These are phyloP conservation scores for Phoenix roebelenii DNA, from an alignment of 176 grass and related monocot genomes.

Conservation along the genomic window DNA sequence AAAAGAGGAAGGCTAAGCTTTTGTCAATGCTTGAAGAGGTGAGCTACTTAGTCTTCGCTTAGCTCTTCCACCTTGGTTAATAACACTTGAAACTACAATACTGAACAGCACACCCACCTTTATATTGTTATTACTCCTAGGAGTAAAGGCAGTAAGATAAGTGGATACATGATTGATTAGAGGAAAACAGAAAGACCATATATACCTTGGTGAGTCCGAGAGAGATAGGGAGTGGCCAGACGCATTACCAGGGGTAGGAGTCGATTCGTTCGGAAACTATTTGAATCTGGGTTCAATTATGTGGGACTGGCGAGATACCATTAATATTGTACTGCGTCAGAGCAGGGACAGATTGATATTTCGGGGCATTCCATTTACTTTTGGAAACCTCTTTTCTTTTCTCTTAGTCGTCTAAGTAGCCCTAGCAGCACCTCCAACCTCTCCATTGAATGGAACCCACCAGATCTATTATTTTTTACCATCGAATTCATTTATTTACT, in stretches of 20 bases:
- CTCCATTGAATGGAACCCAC: conserved; percentile 34
- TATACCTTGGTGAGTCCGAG: background rate
- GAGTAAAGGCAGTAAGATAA: background rate
- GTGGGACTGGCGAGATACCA: conserved; percentile 26
- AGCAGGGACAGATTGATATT: conserved; percentile 43
- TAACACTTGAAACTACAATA: no score
- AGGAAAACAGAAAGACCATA: background rate
- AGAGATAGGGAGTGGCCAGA: conserved; percentile 9
- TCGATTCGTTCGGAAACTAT: conserved; percentile 28
- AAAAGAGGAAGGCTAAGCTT: conserved; percentile 78
- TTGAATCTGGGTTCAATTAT: conserved; percentile 26
- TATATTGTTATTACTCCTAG: no score
- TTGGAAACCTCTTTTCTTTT: conserved; percentile 93
- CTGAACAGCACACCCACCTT: no score
- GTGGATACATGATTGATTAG: background rate
- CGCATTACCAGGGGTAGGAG: background rate
- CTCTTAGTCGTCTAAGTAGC: conserved; percentile 25
- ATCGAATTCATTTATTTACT: background rate
- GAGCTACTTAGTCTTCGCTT: conserved; percentile 5
- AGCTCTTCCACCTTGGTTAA: no score
- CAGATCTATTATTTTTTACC: conserved; percentile 23
- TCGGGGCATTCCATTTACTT: conserved; percentile 55
- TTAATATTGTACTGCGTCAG: conserved; percentile 58
- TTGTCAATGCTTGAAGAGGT: conserved; percentile 95
- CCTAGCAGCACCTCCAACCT: conserved; percentile 6